Percentiles rank a stretch among this genome's conserved stretches.
These are phyloP conservation scores for Coemansia furcata DNA, from an alignment of 192 early-diverging fungal species.

Conservation along the genomic window DNA sequence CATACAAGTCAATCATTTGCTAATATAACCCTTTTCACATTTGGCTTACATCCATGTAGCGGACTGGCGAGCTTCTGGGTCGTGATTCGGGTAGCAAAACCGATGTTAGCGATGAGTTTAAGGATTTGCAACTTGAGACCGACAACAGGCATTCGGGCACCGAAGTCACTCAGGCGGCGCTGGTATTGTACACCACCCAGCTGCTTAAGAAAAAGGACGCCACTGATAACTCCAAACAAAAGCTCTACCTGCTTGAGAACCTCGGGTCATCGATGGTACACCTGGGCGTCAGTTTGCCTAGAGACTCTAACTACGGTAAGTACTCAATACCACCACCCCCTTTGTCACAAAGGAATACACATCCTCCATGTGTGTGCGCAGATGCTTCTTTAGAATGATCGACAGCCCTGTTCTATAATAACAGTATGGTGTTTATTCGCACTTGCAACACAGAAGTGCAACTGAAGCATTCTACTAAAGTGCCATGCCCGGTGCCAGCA, in stretches of 20 bases:
- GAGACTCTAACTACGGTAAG: conserved; percentile 54
- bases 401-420: not conserved
- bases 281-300: conserved; percentile 57
- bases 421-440: not conserved
- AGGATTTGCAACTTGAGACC: conserved; percentile 71
- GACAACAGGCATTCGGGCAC: conserved; percentile 61
- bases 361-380: not conserved
- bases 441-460: not conserved
- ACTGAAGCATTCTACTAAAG: not conserved
- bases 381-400: not conserved
- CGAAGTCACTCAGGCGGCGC: conserved; percentile 61
- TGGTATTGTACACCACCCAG: conserved; percentile 51
- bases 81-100: conserved; percentile 57
- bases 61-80: conserved; percentile 82
- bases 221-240: conserved; percentile 60
- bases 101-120: conserved; percentile 81
- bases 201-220: conserved; percentile 68
- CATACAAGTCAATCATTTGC: not conserved
- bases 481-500: not conserved
- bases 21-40: not conserved
- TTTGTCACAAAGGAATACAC: not conserved
- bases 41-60: conserved; percentile 10
- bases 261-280: conserved; percentile 64
- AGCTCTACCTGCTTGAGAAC: conserved; percentile 62
- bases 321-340: not conserved